A percentile compares a stretch with the other conserved stretches of the same genome.
Conservation (phyloP, 768 basidiomycete species). For the Daedalea quercina region DNA sequence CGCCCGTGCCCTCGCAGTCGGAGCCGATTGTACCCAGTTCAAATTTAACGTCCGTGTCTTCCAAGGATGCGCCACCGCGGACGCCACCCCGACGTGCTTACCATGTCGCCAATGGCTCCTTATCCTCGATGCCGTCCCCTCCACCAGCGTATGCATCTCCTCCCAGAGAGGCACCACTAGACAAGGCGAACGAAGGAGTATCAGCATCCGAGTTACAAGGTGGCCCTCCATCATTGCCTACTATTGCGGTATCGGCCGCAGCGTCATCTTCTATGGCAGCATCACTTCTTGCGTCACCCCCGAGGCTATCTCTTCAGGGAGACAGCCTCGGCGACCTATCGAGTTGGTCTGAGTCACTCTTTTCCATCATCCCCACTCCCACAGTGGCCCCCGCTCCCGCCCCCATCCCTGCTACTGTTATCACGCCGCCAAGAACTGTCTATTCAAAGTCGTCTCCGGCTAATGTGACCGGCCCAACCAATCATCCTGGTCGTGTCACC, state of each 20-base stretch:
- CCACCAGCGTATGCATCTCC: constrained; percentile 40
- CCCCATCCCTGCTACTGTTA: neutral
- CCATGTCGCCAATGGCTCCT: constrained; percentile 35
- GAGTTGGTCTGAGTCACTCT: constrained; percentile 48
- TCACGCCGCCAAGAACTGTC: neutral
- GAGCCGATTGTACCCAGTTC: neutral
- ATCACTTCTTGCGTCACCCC: constrained; percentile 26
- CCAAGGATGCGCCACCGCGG: constrained; percentile 13
- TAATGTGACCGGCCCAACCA: neutral
- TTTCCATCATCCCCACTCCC: constrained; percentile 40
- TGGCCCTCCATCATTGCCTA: neutral
- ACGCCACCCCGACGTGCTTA: constrained; percentile 35
- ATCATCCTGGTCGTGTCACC: neutral
- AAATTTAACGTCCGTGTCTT: neutral
- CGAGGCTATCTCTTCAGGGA: constrained; percentile 49
- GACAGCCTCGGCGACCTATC: constrained; percentile 36
- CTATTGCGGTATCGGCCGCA: neutral
- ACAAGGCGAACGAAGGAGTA: constrained; percentile 10
- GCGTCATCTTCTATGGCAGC: neutral
- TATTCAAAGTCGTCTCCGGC: neutral
- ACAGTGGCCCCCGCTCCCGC: neutral
- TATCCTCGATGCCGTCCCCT: constrained; percentile 28
- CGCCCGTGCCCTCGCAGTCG: constrained; percentile 4
- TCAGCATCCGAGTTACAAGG: constrained; percentile 2
- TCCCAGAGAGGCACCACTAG: constrained; percentile 10